Conservation (phyloP, 371 early-diverging fungal species). For the Coemansia sp. region DNA sequence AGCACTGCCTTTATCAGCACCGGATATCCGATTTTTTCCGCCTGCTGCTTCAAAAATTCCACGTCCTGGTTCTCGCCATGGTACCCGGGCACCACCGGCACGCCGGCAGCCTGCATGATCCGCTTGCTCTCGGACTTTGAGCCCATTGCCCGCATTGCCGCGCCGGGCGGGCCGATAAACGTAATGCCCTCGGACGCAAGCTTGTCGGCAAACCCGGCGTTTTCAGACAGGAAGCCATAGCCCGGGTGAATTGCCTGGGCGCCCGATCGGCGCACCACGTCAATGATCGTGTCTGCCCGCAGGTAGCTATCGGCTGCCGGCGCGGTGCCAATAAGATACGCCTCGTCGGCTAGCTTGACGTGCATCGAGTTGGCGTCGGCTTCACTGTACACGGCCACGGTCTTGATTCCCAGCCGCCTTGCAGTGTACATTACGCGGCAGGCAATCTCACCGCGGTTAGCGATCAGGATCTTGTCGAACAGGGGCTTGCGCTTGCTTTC, state of each 20-base stretch:
- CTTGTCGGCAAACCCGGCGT: conserved; percentile 82
- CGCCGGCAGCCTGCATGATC: conserved; percentile 86
- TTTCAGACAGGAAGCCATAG: conserved; percentile 97
- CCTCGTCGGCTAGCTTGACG: conserved; percentile 89
- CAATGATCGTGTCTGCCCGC: conserved; percentile 79
- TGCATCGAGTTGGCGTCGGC: conserved; percentile 85
- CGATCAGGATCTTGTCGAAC: conserved; percentile 85
- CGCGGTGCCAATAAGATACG: conserved; percentile 87
- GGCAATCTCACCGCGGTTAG: conserved; percentile 92
- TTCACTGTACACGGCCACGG: conserved; percentile 94
- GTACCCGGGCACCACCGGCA: conserved; percentile 93
- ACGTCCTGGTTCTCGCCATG: conserved; percentile 88
- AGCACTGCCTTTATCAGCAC: conserved; percentile 95
- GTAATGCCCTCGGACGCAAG: conserved; percentile 63
- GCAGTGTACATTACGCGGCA: conserved; percentile 85
- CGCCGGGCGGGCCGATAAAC: conserved; percentile 93
- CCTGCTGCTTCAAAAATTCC: conserved; percentile 71
- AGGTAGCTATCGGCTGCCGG: conserved; percentile 85
- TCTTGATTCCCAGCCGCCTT: conserved; percentile 88
- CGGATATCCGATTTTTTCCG: conserved; percentile 82
- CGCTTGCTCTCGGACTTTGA: conserved; percentile 93
- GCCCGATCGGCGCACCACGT: conserved; percentile 77
- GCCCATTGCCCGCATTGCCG: conserved; percentile 93
- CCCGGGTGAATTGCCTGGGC: conserved; percentile 96
- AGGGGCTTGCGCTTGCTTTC: conserved; percentile 21